Evolutionary conservation across 73 alveolate species (phyloP).

Genomic region (Urostyla sp.): DNA sequence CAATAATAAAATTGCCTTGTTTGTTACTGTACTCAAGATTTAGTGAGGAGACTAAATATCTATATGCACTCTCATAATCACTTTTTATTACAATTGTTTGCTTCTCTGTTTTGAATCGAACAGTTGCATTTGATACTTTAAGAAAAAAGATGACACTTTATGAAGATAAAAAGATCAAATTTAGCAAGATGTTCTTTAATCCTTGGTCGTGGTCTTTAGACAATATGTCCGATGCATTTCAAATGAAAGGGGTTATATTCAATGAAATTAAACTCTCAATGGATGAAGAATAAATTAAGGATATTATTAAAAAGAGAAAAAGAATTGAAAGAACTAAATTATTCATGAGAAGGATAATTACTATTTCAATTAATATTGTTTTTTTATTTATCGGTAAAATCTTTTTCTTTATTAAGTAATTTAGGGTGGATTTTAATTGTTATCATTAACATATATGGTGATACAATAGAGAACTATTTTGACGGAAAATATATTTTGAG

Average conservation of each 20-base stretch:
- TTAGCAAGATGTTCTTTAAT: conserved; percentile 63
- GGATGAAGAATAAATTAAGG: conserved; percentile 65
- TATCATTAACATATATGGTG: conserved; percentile 29
- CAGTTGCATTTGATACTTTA: conserved; percentile 60
- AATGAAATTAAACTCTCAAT: conserved; percentile 49
- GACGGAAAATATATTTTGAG: background rate
- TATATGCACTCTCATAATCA: conserved; percentile 45
- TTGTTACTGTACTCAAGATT: conserved; percentile 56
- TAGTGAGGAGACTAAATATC: conserved; percentile 1
- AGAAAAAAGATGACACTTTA: conserved; percentile 49
- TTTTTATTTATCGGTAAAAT: conserved; percentile 58
- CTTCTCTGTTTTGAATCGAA: conserved; percentile 22
- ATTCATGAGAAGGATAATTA: conserved; percentile 55
- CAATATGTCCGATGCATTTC: conserved; percentile 48
- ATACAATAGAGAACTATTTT: conserved; percentile 20
- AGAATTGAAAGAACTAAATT: conserved; percentile 54
- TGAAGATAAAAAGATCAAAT: conserved; percentile 62
- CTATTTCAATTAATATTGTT: conserved; percentile 3
- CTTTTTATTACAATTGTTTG: conserved; percentile 44
- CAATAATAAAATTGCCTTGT: conserved; percentile 60
- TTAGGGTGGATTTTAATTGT: conserved; percentile 71
- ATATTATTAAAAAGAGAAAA: conserved; percentile 61
- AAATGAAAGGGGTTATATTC: conserved; percentile 9
- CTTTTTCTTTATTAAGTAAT: too few species aligned
- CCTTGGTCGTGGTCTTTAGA: conserved; percentile 69